Evolutionary conservation across 192 early-diverging fungal species (phyloP), one percentile per base, ranked within the genome.

Genomic region (Backusella australiensis): DNA sequence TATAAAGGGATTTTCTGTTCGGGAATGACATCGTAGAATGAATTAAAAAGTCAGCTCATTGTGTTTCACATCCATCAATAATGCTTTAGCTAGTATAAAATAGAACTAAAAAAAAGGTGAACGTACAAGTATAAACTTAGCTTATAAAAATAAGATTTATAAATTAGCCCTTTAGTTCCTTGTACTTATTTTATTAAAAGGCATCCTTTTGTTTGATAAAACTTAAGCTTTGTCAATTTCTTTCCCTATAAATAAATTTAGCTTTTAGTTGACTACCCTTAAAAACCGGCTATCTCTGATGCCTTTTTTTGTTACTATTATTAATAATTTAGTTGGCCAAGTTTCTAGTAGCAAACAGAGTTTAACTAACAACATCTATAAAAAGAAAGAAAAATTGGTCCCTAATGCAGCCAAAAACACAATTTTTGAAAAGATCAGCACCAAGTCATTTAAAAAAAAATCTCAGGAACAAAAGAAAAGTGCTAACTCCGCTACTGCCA

Each of bases 31-130:
- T 63, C 56, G 56, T 63, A 26, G 56, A 63, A 63, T 29, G 56
- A 63, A 63, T 63, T 63, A 63, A 63, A 63, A 63, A 63, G 56
- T 63, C 56, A 63, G 56, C 56, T 63, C 26, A 63, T 59, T 63
- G 56, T 11, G 56, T 63, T 63, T 63, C 56, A 63, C 56, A 29
- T 63, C 56, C 8, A 29, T 63, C 56, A 63, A 11, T 63, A 29
- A 63, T 26, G 56, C 56, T 29, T 63, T 63, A 14, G 26, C 56
- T 29, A 63, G 2, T 26, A 63, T 21, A n/a, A 63, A 63, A 63
- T 26, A 14, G 26, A 63, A 29, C 56, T 63, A 53, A 32, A 56
- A 56, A 56, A 56, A 56, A 21, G 6, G 21, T 59, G 23, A 59
- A 59, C n/a, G 0, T 59, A 59, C 21, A 59, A 59, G 53, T 59